Base-by-base conservation (phyloP, 768 basidiomycete species). In the Nidularia sp. region DNA sequence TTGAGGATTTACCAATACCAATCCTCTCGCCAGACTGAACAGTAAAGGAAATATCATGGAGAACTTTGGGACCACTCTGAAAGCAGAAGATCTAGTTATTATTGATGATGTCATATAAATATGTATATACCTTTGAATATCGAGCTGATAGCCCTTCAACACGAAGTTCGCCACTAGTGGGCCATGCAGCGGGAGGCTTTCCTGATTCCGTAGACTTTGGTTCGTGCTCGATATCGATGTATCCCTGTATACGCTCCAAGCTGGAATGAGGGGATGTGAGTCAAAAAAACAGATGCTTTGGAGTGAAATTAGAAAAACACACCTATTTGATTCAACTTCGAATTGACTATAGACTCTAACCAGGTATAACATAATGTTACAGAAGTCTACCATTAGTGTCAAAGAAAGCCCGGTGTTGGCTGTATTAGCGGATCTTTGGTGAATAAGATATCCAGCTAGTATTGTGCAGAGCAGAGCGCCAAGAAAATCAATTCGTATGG, bases 151-250 rank as follows among this genome's bases (percentile, higher is more conserved):
- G 63, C 25, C 77, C 74, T 51, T 83, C 76, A 4, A 79, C 75
- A 4, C 67, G 63, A 34, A 85, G 68, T 33, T 72, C 65, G 10
- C 83, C 83, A 7, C 76, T 78, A 4, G 79, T 66, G 0, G 84
- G 83, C 84, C 84, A 85, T 51, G 81, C 74, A 1, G 83, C 83
- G 1, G 84, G 82, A 3, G 83, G 84, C 34, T 66, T 62, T 34
- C 76, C 77, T 4, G 59, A 53, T 44, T 53, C 50, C 15, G 18
- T 51, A n/a, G 54, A 51, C 36, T 54, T 56, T 5, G 50, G 51
- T 15, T 57, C 58, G 29, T 59, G 57, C 32, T 61, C 58, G 46
- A 59, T 52, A 9, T 57, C 54, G 4, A 55, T 47, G n/a, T 58
- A 58, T 10, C 41, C 49, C 33, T 53, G 47, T 18, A 57, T 55